phyloP scores from a whole-genome alignment of 2,329 filamentous ascomycete species.

The Fusarium sp. region DNA sequence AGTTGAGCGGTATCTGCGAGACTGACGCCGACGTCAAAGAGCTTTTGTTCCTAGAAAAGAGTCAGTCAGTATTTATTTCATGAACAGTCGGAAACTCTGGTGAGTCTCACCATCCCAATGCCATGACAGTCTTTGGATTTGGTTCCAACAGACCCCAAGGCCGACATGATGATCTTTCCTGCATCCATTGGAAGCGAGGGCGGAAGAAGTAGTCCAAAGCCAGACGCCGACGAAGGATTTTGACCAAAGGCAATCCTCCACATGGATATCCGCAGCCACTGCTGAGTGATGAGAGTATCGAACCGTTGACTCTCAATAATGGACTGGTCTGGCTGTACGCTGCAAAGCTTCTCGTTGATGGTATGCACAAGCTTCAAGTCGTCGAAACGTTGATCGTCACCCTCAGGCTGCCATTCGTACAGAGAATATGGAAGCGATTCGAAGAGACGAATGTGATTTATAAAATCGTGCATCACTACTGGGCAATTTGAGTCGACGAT shows the following conservation, averaged over 20 bases:
- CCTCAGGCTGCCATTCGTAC: slow-evolving; percentile 46
- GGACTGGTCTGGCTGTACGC: slow-evolving; percentile 42
- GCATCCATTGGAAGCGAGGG: slow-evolving; percentile 45
- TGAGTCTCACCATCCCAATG: slow-evolving; percentile 43
- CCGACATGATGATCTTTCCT: slow-evolving; percentile 44
- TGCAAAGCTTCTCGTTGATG: slow-evolving; percentile 44
- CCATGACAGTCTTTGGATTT: slow-evolving; percentile 48
- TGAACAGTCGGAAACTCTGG: accelerated
- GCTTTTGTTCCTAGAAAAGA: slow-evolving; percentile 44
- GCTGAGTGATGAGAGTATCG: slow-evolving; percentile 48
- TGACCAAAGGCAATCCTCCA: slow-evolving; percentile 46
- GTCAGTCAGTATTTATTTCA: not conserved
- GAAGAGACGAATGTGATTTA: slow-evolving; percentile 48
- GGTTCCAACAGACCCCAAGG: slow-evolving; percentile 39
- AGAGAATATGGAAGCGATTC: slow-evolving; percentile 44
- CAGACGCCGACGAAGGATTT: slow-evolving; percentile 36
- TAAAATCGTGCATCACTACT: slow-evolving; percentile 48
- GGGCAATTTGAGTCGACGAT: slow-evolving; percentile 48
- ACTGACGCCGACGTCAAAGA: slow-evolving; percentile 47
- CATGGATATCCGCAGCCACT: slow-evolving; percentile 48
- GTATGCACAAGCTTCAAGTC: slow-evolving; percentile 38
- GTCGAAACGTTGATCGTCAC: slow-evolving; percentile 31
- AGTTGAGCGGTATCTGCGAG: slow-evolving; percentile 44
- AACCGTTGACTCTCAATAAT: slow-evolving; percentile 48
- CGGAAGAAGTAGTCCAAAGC: slow-evolving; percentile 32